Base-by-base conservation (phyloP, 1,284 basidiomycete genomes). In the Mycena sp. region DNA sequence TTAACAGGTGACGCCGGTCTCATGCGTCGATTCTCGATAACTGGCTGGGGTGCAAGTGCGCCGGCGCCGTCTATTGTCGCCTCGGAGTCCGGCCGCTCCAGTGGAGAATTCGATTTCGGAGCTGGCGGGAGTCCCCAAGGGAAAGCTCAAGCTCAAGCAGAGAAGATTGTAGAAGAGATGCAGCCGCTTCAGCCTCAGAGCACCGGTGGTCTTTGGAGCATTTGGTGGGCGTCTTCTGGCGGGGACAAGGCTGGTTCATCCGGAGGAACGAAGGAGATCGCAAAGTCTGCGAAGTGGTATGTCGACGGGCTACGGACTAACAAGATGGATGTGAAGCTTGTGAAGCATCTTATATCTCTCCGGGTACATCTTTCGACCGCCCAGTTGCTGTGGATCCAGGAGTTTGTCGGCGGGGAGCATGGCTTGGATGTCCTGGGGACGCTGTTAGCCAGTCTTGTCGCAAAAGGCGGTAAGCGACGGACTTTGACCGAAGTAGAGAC, bases 291-390 rank as follows among this genome's bases (percentile, higher is more conserved):
- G 37, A 82, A 80, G 74, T 87, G 81, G 77, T 92, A 90, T 72
- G 85, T 88, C 37, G 85, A 88, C 57, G 78, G 80, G 16, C 78
- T 93, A 57, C 83, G 82, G 60, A 80, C 74, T 21, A 80, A 79
- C 46, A 89, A 83, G 45, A 6, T n/a, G 12, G 87, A 90, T 67
- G 77, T 84, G 49, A 87, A 86, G 68, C 81, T 95, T 23, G 83
- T 87, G 63, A 95, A 93, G 72, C 89, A 93, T 69, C 80, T 97
- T 1, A 91, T 95, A 43, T 89, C 90, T 1, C 79, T 98, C n/a
- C 87, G 95, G 3, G 91, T 96, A 0, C 91, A 94, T 70, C 80
- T 97, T 1, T 93, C 94, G 4, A 96, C 94, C 0, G 92, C 91
- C 0, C 90, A 90, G 61, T 69, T 95, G 17, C 79, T 83, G 0